Evolutionary conservation across 2,329 filamentous ascomycete genomes (phyloP).

Genomic region (Microdochium paspali): DNA sequence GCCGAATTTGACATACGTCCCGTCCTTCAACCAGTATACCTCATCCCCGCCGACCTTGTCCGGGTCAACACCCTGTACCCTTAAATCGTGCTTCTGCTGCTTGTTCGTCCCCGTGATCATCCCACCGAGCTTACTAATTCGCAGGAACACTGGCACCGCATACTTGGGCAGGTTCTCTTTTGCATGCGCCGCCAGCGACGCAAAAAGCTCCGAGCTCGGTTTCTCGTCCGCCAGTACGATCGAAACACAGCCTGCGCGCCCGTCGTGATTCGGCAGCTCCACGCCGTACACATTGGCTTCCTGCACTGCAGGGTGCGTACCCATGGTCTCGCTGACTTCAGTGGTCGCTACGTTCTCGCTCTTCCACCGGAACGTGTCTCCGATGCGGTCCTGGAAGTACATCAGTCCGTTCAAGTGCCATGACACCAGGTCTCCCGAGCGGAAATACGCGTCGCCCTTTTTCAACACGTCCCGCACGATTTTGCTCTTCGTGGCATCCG

Average conservation of each 20-base stretch:
- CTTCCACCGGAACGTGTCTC: conserved; percentile 74
- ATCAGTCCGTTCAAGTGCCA: conserved; percentile 60
- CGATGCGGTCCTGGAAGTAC: conserved; percentile 75
- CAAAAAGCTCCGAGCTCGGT: conserved; percentile 35
- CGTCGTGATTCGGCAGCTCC: conserved; percentile 69
- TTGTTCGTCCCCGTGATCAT: conserved; percentile 79
- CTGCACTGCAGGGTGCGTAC: conserved; percentile 52
- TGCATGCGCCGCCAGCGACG: conserved; percentile 53
- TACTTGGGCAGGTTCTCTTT: conserved; percentile 55
- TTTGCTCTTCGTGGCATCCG: conserved; percentile 61
- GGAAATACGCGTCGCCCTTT: conserved; percentile 74
- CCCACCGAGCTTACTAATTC: conserved; percentile 49
- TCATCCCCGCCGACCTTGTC: conserved; percentile 36
- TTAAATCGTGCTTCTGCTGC: conserved; percentile 69
- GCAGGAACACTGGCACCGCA: conserved; percentile 69
- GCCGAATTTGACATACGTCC: conserved; percentile 59
- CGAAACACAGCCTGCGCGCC: conserved; percentile 73
- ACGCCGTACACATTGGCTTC: conserved; percentile 89
- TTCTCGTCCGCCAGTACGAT: conserved; percentile 45
- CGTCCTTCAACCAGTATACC: conserved; percentile 56
- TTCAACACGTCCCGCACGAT: conserved; percentile 63
- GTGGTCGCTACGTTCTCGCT: conserved; percentile 75
- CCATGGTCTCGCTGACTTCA: conserved; percentile 71
- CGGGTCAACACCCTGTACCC: conserved; percentile 67
- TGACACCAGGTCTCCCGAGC: conserved; percentile 74